These are phyloP conservation scores for Beauveria australis DNA, from an alignment of 2,329 filamentous ascomycete genomes.

Conservation along the genomic window DNA sequence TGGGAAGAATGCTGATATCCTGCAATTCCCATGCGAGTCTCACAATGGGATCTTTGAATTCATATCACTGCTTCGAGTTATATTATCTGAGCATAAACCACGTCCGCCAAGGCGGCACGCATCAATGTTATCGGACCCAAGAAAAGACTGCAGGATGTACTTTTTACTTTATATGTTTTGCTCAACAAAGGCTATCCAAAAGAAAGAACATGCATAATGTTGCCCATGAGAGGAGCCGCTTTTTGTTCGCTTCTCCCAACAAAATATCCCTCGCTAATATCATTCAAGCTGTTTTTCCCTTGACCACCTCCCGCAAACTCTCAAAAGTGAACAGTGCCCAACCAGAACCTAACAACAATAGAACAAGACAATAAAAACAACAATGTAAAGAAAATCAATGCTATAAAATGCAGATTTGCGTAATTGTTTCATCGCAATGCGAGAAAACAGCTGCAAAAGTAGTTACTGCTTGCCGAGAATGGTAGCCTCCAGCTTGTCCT, in stretches of 20 bases:
- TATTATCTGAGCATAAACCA: no score
- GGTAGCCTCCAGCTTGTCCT: conserved; percentile 41
- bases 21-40: no score
- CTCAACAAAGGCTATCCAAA: background rate
- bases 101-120: no score
- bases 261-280: background rate
- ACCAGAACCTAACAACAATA: background rate
- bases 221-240: no score
- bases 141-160: no score
- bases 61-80: no score
- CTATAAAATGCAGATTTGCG: background rate
- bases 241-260: background rate
- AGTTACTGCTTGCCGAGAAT: conserved; percentile 24
- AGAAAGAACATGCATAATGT: no score
- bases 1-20: background rate
- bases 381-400: background rate
- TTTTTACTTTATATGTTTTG: background rate
- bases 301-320: background rate
- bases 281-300: background rate
- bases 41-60: no score
- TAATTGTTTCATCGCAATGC: background rate
- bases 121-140: no score
- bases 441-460: background rate
- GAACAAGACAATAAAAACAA: background rate
- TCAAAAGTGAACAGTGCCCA: background rate